Percentiles rank a stretch among this genome's conserved stretches.
Conservation (phyloP, 2,329 filamentous ascomycete species). For the Tolypocladium ophioglossoides region DNA sequence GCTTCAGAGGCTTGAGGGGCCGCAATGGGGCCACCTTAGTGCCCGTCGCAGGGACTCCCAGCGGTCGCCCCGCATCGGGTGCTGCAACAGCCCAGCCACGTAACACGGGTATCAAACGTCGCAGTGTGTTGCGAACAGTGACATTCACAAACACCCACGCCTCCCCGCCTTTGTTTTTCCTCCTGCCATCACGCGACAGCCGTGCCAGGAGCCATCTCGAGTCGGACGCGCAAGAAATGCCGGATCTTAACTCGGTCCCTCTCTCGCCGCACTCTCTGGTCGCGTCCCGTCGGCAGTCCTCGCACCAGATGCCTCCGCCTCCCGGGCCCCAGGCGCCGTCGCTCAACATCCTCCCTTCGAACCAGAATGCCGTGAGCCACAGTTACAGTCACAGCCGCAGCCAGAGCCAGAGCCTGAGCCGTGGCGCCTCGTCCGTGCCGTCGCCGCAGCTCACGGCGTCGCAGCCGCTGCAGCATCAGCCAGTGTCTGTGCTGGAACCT, state of each 20-base stretch:
- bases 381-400: conserved; percentile 5
- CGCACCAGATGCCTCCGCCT: conserved; percentile 31
- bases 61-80: background rate
- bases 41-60: background rate
- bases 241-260: conserved; percentile 46
- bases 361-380: conserved; percentile 37
- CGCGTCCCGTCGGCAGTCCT: conserved; percentile 31
- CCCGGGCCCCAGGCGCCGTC: conserved; percentile 28
- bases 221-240: conserved; percentile 24
- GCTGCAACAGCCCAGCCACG: no score
- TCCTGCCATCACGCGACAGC: background rate
- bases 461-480: conserved; percentile 17
- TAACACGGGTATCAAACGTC: no score
- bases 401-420: conserved; percentile 6
- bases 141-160: background rate
- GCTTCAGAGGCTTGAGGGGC: background rate
- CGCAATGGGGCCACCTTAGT: background rate
- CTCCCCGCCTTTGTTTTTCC: background rate
- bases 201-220: background rate
- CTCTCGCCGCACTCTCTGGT: conserved; percentile 35
- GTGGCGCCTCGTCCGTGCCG: conserved; percentile 19
- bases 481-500: conserved; percentile 22
- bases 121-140: background rate
- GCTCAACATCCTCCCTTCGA: conserved; percentile 47
- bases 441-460: conserved; percentile 9